A percentile compares a stretch with the other conserved stretches of the same genome.
These are phyloP conservation scores for Stromatinia cepivora DNA, from an alignment of 2,329 filamentous ascomycete species.

Conservation along the genomic window DNA sequence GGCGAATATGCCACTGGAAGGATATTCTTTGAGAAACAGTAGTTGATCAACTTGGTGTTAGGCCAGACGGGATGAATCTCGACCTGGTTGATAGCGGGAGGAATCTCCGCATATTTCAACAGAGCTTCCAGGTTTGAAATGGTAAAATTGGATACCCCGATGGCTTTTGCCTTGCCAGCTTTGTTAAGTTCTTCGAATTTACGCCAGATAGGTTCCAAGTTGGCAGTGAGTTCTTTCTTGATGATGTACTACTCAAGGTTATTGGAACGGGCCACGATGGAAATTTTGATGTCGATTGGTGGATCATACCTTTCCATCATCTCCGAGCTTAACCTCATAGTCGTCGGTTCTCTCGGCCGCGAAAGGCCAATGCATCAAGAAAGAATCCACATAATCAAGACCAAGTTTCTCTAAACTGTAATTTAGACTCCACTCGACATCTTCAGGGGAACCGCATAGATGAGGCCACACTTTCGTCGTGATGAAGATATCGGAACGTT, in stretches of 20 bases:
- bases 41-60: constrained; percentile 69
- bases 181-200: constrained; percentile 66
- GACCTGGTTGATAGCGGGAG: constrained; percentile 54
- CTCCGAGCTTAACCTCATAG: constrained; percentile 54
- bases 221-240: constrained; percentile 63
- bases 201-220: constrained; percentile 68
- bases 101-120: constrained; percentile 48
- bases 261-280: constrained; percentile 24
- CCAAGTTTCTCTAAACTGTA: constrained; percentile 71
- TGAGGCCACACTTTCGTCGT: constrained; percentile 52
- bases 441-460: constrained; percentile 58
- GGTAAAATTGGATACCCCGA: constrained; percentile 61
- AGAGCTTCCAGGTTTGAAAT: constrained; percentile 55
- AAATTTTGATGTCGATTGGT: not conserved
- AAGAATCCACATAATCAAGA: constrained; percentile 78
- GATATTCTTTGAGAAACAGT: constrained; percentile 67
- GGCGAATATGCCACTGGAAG: constrained; percentile 72
- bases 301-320: constrained; percentile 50
- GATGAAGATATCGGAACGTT: constrained; percentile 46
- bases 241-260: constrained; percentile 51
- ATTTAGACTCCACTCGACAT: constrained; percentile 67
- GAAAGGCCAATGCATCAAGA: constrained; percentile 81
- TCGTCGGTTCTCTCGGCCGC: constrained; percentile 75
- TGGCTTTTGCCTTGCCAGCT: constrained; percentile 57
- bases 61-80: constrained; percentile 73